These are phyloP conservation scores for Phytophthora rubi DNA, from an alignment of 352 stramenopile genomes.

Conservation along the genomic window DNA sequence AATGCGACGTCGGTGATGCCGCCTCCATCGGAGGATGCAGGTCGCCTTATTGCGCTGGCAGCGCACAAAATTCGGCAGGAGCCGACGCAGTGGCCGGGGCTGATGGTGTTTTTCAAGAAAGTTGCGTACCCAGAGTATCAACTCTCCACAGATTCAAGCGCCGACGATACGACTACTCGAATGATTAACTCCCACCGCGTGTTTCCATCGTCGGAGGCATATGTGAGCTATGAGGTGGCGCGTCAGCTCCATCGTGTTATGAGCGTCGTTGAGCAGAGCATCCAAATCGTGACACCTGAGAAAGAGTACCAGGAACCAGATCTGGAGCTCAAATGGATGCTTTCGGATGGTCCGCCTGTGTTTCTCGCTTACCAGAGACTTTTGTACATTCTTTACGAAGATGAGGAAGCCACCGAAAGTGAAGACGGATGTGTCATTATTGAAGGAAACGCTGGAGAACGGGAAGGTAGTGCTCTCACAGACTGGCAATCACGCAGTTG, in stretches of 20 bases:
- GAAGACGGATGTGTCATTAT: conserved; percentile 15
- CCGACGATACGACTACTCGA: background rate
- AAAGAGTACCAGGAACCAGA: conserved; percentile 48
- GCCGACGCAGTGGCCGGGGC: conserved; percentile 69
- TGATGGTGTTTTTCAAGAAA: conserved; percentile 82
- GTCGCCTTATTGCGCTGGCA: conserved; percentile 35
- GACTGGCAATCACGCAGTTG: conserved; percentile 63
- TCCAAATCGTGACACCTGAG: conserved; percentile 44
- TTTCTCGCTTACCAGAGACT: conserved; percentile 66
- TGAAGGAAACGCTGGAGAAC: background rate
- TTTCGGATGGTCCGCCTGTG: conserved; percentile 38
- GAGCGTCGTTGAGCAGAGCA: conserved; percentile 49
- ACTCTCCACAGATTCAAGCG: conserved; percentile 30
- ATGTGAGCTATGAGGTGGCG: conserved; percentile 75
- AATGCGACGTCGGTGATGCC: conserved; percentile 33
- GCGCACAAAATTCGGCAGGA: conserved; percentile 45
- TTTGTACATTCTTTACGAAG: conserved; percentile 21
- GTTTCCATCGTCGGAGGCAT: conserved; percentile 60
- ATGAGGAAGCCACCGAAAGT: conserved; percentile 31
- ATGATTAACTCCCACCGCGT: conserved; percentile 34
- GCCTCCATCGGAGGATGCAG: conserved; percentile 20
- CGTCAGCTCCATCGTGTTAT: conserved; percentile 61
- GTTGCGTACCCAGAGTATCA: conserved; percentile 63
- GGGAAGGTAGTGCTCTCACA: conserved; percentile 2
- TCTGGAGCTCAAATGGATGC: conserved; percentile 56